These are phyloP conservation scores for Tolypocladium album DNA, from an alignment of 2,329 filamentous ascomycete genomes.

Conservation along the genomic window DNA sequence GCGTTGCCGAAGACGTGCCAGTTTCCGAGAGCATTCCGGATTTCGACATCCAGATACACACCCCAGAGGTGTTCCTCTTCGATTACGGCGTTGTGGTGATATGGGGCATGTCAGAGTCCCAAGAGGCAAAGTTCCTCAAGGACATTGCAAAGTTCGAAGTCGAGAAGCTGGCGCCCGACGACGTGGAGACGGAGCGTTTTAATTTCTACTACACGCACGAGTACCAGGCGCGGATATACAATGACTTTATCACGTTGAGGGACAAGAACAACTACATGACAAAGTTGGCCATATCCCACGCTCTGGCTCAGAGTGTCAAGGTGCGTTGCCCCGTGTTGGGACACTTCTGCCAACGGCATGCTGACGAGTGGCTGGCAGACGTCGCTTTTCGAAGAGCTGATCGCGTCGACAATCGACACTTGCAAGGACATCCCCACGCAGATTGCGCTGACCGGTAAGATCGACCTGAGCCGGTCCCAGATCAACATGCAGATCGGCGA, in stretches of 20 bases:
- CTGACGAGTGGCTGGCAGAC: conserved; percentile 43
- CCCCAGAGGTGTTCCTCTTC: conserved; percentile 90
- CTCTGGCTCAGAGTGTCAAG: conserved; percentile 91
- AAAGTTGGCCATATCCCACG: conserved; percentile 92
- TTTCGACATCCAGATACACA: conserved; percentile 82
- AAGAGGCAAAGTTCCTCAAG: conserved; percentile 85
- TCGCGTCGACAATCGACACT: conserved; percentile 84
- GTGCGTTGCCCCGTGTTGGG: conserved; percentile 24
- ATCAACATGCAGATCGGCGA: conserved; percentile 99
- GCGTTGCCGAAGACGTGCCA: conserved; percentile 22
- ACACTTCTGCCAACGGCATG: neutral
- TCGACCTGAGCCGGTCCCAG: conserved; percentile 74
- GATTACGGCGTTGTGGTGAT: conserved; percentile 97
- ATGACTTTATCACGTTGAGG: conserved; percentile 92
- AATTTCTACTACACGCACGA: conserved; percentile 99
- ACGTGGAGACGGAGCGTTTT: conserved; percentile 93
- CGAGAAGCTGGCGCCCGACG: conserved; percentile 78
- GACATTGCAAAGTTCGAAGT: conserved; percentile 91
- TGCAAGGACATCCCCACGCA: conserved; percentile 90
- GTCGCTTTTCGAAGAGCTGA: conserved; percentile 89
- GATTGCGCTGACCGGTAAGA: conserved; percentile 86
- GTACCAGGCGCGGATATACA: conserved; percentile 97
- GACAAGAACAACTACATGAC: conserved; percentile 98
- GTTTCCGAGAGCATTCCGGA: conserved; percentile 46
- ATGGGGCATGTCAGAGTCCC: conserved; percentile 90